These are phyloP conservation scores for Brassica incana DNA, from an alignment of 345 rosid genomes.

Conservation along the genomic window DNA sequence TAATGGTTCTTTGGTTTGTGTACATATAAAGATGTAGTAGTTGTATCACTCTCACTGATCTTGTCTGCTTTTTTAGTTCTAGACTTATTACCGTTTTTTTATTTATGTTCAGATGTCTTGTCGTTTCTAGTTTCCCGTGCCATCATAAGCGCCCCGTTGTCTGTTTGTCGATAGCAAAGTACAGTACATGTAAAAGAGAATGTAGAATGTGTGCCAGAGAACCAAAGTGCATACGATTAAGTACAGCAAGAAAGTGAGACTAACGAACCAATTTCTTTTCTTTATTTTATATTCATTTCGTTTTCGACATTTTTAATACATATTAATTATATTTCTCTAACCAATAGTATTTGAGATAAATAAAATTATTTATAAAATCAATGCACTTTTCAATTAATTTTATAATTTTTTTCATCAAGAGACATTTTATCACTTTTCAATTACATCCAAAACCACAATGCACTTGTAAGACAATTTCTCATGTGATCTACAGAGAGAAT, in stretches of 20 bases:
- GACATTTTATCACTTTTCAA: too few relatives aligned
- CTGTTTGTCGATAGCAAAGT: conserved; percentile 9
- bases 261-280: not conserved
- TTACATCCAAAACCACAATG: too few relatives aligned
- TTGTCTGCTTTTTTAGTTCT: not conserved
- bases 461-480: too few relatives aligned
- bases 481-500: too few relatives aligned
- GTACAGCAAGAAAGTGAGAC: not conserved
- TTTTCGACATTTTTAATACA: too few relatives aligned
- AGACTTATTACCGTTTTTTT: conserved; percentile 6
- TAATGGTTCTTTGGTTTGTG: conserved; percentile 41
- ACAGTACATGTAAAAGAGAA: not conserved
- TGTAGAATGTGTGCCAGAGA: not conserved
- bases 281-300: not conserved
- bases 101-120: conserved; percentile 3
- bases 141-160: not conserved
- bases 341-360: too few relatives aligned
- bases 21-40: conserved; percentile 36
- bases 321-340: too few relatives aligned
- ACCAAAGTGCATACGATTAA: not conserved
- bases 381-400: too few relatives aligned
- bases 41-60: conserved; percentile 28
- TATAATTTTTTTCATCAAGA: too few relatives aligned
- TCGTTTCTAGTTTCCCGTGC: conserved; percentile 5
- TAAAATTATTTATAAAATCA: too few relatives aligned